Evolutionary conservation across 2,329 filamentous ascomycete species (phyloP).

Genomic region (Podosphaera fusca): DNA sequence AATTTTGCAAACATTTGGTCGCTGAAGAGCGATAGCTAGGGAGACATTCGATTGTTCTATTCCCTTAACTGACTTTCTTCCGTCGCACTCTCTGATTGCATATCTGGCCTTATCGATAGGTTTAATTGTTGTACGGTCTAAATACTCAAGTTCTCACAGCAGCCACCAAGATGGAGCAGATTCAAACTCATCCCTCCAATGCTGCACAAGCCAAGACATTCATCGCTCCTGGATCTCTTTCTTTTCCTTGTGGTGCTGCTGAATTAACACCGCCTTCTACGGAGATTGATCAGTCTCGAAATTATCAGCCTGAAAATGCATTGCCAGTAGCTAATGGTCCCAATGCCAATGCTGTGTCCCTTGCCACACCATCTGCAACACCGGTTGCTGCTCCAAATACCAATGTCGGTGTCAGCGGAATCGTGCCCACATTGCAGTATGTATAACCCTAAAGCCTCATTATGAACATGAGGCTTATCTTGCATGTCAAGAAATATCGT

Average conservation of each 20-base stretch:
- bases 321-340: slow-evolving; percentile 34
- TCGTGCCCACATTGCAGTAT: slow-evolving; percentile 91
- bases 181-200: slow-evolving; percentile 77
- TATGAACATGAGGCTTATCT: slow-evolving; percentile 27
- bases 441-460: slow-evolving; percentile 31
- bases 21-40: slow-evolving; percentile 35
- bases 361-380: slow-evolving; percentile 65
- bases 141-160: slow-evolving; percentile 11
- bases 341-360: slow-evolving; percentile 60
- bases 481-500: slow-evolving; percentile 70
- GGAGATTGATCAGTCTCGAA: slow-evolving; percentile 38
- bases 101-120: background rate
- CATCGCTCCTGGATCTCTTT: slow-evolving; percentile 75
- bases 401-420: slow-evolving; percentile 54
- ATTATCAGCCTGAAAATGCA: slow-evolving; percentile 24
- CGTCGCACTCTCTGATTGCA: slow-evolving; percentile 2
- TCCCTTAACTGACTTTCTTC: slow-evolving; percentile 33
- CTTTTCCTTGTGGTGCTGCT: slow-evolving; percentile 65
- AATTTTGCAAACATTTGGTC: background rate
- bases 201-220: slow-evolving; percentile 90
- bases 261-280: slow-evolving; percentile 64
- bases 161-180: slow-evolving; percentile 45
- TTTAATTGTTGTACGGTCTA: slow-evolving; percentile 11
- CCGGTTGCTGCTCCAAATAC: slow-evolving; percentile 40
- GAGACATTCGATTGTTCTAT: slow-evolving; percentile 98